phyloP scores from a whole-genome alignment of 768 basidiomycete genomes.

The Clathrus columnatus region DNA sequence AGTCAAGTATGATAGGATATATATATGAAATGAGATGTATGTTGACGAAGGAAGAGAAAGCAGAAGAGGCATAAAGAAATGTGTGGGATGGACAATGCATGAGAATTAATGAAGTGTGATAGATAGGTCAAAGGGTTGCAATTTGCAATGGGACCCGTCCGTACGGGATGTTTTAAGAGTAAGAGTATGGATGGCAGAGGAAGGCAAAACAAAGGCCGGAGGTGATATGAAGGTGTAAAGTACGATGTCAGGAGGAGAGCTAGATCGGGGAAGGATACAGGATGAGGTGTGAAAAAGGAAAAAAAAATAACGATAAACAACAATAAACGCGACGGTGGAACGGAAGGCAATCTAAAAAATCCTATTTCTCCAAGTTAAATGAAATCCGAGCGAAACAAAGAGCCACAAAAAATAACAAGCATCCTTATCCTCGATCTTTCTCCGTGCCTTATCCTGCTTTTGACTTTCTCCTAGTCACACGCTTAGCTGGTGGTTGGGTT shows the following conservation, averaged over 20 bases:
- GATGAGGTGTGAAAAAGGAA: slow-evolving; percentile 19
- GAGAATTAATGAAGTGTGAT: neutral
- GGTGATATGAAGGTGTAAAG: neutral
- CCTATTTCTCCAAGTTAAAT: neutral
- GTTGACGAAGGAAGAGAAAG: no score
- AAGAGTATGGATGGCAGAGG: neutral
- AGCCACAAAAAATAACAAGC: slow-evolving; percentile 15
- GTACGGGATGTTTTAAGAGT: neutral
- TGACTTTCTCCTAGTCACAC: slow-evolving; percentile 29
- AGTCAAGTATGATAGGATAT: no score
- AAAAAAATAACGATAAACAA: slow-evolving; percentile 13
- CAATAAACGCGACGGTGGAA: neutral
- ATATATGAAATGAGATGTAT: no score
- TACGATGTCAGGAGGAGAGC: slow-evolving; percentile 20
- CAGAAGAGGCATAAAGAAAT: no score
- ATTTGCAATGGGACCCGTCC: neutral
- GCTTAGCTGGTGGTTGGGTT: slow-evolving; percentile 40
- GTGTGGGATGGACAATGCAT: neutral
- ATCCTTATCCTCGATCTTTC: slow-evolving; percentile 18
- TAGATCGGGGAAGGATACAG: slow-evolving; percentile 19
- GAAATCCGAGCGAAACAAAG: slow-evolving; percentile 18
- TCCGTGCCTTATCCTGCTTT: slow-evolving; percentile 45
- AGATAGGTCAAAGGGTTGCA: no score
- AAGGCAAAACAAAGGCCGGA: neutral
- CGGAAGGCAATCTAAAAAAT: neutral